Evolutionary conservation across 176 grass and related monocot genomes (phyloP), one percentile per base, ranked within the genome.

Genomic region (Oropetium thomaeum): DNA sequence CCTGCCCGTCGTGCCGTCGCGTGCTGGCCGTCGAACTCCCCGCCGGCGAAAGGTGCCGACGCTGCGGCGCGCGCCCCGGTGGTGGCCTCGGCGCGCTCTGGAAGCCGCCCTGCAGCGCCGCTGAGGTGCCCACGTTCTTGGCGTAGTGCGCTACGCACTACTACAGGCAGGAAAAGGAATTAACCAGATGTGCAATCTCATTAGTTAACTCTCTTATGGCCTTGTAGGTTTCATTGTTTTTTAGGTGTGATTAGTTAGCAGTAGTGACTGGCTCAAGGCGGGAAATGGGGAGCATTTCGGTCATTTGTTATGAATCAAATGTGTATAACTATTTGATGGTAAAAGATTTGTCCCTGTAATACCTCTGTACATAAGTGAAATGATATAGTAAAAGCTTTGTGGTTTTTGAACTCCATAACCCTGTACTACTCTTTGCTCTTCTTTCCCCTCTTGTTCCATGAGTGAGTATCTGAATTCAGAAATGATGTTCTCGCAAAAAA

Each of bases 1-100:
- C 90, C 22, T 93, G 90, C 67, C 90, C 90, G 39, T 93, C 90
- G 16, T 93, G 90, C 79, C 83, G 90, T 1, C 65, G 61, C 17
- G 80, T 93, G 62, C 84, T 93, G 12, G 81, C 70, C 23, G 65
- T 28, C 10, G 55, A 43, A 27, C 76, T 90, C 31, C 75, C 79
- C 3, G 41, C 75, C 32, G 75, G 79, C 47, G 69, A 86, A 54
- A 52, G 58, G 32, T 87, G 80, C 75, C 39, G 58, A 13, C 80
- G 70, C 70, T 90, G 83, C 70, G 83, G 79, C 64, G 44, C 48
- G 47, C 79, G 73, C 75, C 20, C 76, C 31, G 77, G 67, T 9
- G 77, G 67, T 9, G 54, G 69, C 63, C 55, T 82, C 43, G 28
- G 48, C 54, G 64, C 83, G 48, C 75, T 74, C 75, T 73, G 77